These are phyloP conservation scores for Trametes punicea DNA, from an alignment of 768 basidiomycete species.

Conservation along the genomic window DNA sequence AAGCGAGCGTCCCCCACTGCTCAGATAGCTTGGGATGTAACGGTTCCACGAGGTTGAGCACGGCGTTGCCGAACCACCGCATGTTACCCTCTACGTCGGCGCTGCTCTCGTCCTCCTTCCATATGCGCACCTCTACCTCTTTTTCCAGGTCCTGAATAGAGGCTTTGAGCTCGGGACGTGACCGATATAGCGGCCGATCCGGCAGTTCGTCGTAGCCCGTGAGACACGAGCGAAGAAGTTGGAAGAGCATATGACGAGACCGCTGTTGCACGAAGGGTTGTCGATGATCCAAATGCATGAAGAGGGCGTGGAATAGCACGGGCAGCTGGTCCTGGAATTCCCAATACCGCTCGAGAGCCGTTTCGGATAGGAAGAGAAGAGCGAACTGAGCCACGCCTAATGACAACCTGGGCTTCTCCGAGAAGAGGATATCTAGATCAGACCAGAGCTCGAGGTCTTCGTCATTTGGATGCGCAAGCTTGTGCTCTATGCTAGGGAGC, in stretches of 20 bases:
- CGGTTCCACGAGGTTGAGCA: conserved; percentile 66
- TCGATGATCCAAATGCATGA: conserved; percentile 82
- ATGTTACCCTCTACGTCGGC: conserved; percentile 62
- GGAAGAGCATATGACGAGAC: conserved; percentile 79
- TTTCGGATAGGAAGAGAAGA: conserved; percentile 77
- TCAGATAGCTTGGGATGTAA: conserved; percentile 66
- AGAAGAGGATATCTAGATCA: conserved; percentile 74
- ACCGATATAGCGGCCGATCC: conserved; percentile 50
- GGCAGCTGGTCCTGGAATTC: conserved; percentile 68
- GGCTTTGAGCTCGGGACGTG: conserved; percentile 47
- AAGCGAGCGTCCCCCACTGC: conserved; percentile 75
- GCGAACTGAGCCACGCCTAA: conserved; percentile 87
- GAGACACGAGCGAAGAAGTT: conserved; percentile 77
- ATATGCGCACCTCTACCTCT: conserved; percentile 55
- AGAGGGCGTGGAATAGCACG: conserved; percentile 70
- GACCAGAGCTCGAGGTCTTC: conserved; percentile 77
- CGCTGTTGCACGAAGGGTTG: conserved; percentile 63
- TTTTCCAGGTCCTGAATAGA: conserved; percentile 54
- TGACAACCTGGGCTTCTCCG: conserved; percentile 62
- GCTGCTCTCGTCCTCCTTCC: conserved; percentile 68
- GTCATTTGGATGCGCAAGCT: conserved; percentile 54
- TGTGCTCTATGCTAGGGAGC: conserved; percentile 74
- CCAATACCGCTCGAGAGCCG: conserved; percentile 74
- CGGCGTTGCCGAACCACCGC: conserved; percentile 59
- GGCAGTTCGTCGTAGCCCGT: conserved; percentile 72